Conservation (phyloP, 2,329 filamentous ascomycete genomes). For the Orbilia brochopaga region DNA sequence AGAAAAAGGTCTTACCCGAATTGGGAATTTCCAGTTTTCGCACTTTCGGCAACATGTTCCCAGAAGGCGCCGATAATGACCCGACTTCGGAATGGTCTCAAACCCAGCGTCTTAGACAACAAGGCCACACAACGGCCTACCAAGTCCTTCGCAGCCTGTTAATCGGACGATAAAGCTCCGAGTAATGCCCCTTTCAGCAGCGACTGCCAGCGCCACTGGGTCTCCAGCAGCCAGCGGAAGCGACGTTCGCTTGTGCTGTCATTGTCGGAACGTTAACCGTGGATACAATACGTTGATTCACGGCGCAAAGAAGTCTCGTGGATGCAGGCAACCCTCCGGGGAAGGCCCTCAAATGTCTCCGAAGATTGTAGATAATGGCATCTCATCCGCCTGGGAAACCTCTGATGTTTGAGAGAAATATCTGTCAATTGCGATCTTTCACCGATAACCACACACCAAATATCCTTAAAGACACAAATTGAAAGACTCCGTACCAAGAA, state of each 20-base stretch:
- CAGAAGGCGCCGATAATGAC: constrained; percentile 48
- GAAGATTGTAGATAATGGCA: constrained; percentile 45
- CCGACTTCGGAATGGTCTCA: constrained; percentile 26
- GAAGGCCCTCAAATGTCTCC: constrained; percentile 31
- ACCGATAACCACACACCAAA: neutral
- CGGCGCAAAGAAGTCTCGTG: too few relatives aligned
- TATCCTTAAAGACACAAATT: neutral
- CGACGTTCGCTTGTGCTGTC: constrained; percentile 3
- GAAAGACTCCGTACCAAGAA: neutral
- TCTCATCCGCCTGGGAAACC: neutral
- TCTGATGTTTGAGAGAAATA: too few relatives aligned
- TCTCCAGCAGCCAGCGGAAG: constrained; percentile 24
- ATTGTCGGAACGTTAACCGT: neutral
- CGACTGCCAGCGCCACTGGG: neutral
- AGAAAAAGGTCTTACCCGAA: neutral
- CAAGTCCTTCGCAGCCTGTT: constrained; percentile 3
- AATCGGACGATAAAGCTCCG: constrained; percentile 44
- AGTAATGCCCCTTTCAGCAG: constrained; percentile 50
- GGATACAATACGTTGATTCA: neutral
- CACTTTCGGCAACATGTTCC: constrained; percentile 41
- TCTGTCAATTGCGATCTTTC: neutral
- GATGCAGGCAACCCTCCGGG: neutral
- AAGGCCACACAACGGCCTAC: neutral
- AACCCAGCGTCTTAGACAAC: constrained; percentile 5
- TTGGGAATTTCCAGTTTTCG: constrained; percentile 7